These are phyloP conservation scores for Oehlia diaphana DNA, from an alignment of 192 early-diverging fungal species.

Conservation along the genomic window DNA sequence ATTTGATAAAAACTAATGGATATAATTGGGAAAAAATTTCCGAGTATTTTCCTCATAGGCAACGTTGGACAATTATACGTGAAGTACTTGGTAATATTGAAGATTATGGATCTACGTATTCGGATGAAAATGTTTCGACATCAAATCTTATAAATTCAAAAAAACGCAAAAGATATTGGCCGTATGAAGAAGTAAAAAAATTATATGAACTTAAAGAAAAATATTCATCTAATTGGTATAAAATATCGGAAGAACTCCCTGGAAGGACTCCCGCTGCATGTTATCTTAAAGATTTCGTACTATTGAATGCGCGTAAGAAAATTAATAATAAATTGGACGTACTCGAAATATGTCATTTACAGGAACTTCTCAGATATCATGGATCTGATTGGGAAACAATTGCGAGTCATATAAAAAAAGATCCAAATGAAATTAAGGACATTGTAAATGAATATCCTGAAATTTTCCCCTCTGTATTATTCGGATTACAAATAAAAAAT, in stretches of 20 bases:
- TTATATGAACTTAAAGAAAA: neutral
- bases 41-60: constrained; percentile 8
- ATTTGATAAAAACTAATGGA: neutral
- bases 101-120: neutral
- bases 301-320: neutral
- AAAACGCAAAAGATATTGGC: neutral
- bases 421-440: neutral
- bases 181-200: neutral
- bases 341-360: neutral
- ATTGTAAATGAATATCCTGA: neutral
- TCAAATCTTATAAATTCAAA: neutral
- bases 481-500: neutral
- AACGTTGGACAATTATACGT: neutral
- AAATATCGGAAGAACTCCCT: neutral
- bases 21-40: constrained; percentile 2
- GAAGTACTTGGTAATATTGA: neutral
- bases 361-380: neutral
- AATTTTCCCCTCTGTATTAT: neutral
- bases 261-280: constrained; percentile 4
- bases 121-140: neutral
- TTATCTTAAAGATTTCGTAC: neutral
- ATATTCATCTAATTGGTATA: constrained; percentile 6
- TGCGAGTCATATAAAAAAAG: neutral
- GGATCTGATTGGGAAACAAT: neutral
- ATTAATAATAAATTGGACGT: neutral